phyloP scores from a whole-genome alignment of 2,329 filamentous ascomycete species.

The Chaetothyriales sp. region DNA sequence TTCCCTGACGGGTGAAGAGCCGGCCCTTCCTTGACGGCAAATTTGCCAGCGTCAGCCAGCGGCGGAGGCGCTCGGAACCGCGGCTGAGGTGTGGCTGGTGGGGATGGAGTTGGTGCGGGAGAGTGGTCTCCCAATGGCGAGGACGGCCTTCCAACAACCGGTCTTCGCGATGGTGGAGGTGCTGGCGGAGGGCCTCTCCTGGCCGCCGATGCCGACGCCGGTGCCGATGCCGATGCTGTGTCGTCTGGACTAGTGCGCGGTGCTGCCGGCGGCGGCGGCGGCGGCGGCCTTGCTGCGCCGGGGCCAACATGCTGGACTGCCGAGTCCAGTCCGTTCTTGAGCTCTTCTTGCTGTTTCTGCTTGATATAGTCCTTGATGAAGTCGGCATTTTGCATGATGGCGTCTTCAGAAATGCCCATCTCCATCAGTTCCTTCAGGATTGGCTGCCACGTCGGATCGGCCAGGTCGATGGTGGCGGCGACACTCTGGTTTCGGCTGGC shows the following conservation, averaged over 20 bases:
- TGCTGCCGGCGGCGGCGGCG: slow-evolving; percentile 45
- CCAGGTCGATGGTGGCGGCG: slow-evolving; percentile 37
- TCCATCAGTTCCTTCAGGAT: slow-evolving; percentile 47
- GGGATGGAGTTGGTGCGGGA: slow-evolving; percentile 58
- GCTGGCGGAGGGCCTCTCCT: slow-evolving; percentile 49
- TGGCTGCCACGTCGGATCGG: slow-evolving; percentile 48
- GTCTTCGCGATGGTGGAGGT: slow-evolving; percentile 39
- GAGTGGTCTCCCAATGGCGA: slow-evolving; percentile 31
- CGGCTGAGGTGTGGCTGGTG: slow-evolving; percentile 49
- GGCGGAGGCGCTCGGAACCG: slow-evolving; percentile 78
- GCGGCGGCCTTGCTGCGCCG: slow-evolving; percentile 28
- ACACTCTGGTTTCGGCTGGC: slow-evolving; percentile 19
- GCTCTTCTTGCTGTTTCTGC: slow-evolving; percentile 43
- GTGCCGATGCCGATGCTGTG: slow-evolving; percentile 19
- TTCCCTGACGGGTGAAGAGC: slow-evolving; percentile 33
- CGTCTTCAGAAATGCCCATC: slow-evolving; percentile 56
- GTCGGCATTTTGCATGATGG: slow-evolving; percentile 53
- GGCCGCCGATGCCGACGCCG: slow-evolving; percentile 37
- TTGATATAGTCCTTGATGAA: slow-evolving; percentile 57
- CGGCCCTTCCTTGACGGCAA: slow-evolving; percentile 44
- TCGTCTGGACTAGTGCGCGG: slow-evolving; percentile 46
- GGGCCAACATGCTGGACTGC: slow-evolving; percentile 12
- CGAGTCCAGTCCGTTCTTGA: slow-evolving; percentile 27
- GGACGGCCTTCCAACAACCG: slow-evolving; percentile 30
- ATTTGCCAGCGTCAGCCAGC: slow-evolving; percentile 79